A percentile compares a stretch with the other conserved stretches of the same genome.
These are phyloP conservation scores for Chalaropsis ovoidea DNA, from an alignment of 2,329 filamentous ascomycete genomes.

Conservation along the genomic window DNA sequence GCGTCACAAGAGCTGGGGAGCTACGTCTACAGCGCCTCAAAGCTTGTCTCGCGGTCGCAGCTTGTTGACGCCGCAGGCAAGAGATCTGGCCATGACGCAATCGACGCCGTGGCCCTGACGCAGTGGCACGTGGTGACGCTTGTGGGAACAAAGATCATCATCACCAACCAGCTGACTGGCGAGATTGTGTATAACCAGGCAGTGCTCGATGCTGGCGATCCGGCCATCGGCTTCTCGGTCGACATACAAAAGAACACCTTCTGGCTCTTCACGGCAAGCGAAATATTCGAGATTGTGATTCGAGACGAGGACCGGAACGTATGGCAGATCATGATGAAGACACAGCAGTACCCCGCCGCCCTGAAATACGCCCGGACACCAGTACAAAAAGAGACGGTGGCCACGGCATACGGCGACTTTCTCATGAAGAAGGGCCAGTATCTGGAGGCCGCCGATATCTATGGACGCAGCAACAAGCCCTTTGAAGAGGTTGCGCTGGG, in stretches of 20 bases:
- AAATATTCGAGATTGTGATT: constrained; percentile 89
- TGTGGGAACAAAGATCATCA: constrained; percentile 71
- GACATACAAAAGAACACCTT: constrained; percentile 94
- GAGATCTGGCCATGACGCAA: constrained; percentile 56
- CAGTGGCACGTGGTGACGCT: constrained; percentile 88
- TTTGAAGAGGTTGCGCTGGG: constrained; percentile 91
- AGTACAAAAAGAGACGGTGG: constrained; percentile 79
- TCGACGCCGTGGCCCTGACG: constrained; percentile 73
- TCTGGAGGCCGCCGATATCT: constrained; percentile 75
- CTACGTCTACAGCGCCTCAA: constrained; percentile 68
- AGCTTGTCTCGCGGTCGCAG: constrained; percentile 62
- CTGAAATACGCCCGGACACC: constrained; percentile 72
- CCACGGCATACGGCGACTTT: constrained; percentile 83
- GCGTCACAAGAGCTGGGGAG: constrained; percentile 54
- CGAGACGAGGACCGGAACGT: constrained; percentile 84
- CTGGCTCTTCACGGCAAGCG: constrained; percentile 84
- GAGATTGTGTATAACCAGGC: constrained; percentile 78
- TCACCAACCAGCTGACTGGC: constrained; percentile 77
- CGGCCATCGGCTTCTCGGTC: constrained; percentile 70
- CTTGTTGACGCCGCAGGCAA: constrained; percentile 60
- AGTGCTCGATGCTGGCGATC: constrained; percentile 70
- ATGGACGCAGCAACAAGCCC: constrained; percentile 89
- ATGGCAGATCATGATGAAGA: constrained; percentile 85
- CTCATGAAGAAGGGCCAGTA: constrained; percentile 73
- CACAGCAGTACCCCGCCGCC: constrained; percentile 79